Evolutionary conservation across 2,329 filamentous ascomycete species (phyloP), one percentile per base, ranked within the genome.

Genomic region (Fusarium mangiferae): DNA sequence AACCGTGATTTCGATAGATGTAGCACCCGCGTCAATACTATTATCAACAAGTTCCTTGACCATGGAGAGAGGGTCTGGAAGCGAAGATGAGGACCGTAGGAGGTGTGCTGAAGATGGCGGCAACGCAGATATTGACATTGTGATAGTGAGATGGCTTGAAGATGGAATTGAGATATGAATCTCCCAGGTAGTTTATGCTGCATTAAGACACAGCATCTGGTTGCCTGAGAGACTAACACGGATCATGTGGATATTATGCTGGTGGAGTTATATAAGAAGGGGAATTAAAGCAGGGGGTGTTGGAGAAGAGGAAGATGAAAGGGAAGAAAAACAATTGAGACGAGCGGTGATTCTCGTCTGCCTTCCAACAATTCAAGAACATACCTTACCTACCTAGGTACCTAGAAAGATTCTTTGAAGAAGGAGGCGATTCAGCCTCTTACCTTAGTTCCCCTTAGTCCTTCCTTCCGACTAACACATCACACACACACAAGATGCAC

Each of bases 11-110:
- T 93, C 89, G 65, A 96, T 84, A 5, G 87, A 87, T 5, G 88
- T 92, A 18, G 93, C 92, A 59, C 87, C 85, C 13, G 93, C 92
- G 80, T 96, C 93, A 26, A 95, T 87, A 48, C 92, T 87, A 80
- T 96, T 95, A 75, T 95, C 93, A 38, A 95, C 81, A 8, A 95
- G 89, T 81, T 95, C 93, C 78, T 95, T 95, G 75, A 94, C 88
- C 6, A 94, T 83, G 17, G 88, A 87, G 18, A 85, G 82, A 0
- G 93, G 87, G 13, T 89, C 88, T 10, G 87, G 85, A 56, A 95
- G 86, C 51, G 87, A 85, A 74, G 91, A 85, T 6, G 89, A 85
- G 13, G 92, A 90, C 41, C 90, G 88, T 12, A 95, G 84, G 17
- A 89, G 86, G 52, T 87, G 86, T 28, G 87, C 83, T 20, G 88